Evolutionary conservation across 805 yeast genomes (phyloP).

Genomic region (Yamadazyma insecticola): DNA sequence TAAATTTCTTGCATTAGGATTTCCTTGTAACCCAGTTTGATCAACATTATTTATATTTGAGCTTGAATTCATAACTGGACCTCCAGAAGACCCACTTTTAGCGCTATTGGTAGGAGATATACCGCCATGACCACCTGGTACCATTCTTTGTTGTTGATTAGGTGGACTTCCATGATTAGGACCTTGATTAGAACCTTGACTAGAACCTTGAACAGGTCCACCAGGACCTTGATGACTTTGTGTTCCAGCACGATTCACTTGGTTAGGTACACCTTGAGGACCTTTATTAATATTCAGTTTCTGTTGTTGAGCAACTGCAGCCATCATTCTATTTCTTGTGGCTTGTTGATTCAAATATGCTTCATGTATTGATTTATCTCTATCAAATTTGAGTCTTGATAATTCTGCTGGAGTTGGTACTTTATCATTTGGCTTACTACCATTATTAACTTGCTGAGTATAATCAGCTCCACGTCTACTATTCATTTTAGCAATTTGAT

Average conservation of each 20-base stretch:
- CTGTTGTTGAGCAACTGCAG: constrained; percentile 37
- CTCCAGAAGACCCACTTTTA: too few relatives aligned
- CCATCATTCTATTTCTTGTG: constrained; percentile 37
- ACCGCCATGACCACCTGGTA: too few relatives aligned
- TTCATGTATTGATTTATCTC: constrained; percentile 82
- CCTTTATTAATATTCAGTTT: constrained; percentile 11
- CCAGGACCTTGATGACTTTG: background rate
- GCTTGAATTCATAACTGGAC: too few relatives aligned
- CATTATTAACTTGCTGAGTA: constrained; percentile 2
- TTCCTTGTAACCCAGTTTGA: too few relatives aligned
- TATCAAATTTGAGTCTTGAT: constrained; percentile 74
- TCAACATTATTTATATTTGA: too few relatives aligned
- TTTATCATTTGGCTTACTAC: constrained; percentile 38
- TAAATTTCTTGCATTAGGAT: too few relatives aligned
- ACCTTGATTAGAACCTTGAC: constrained; percentile 1
- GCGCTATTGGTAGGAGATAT: constrained; percentile 4
- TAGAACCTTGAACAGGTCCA: background rate
- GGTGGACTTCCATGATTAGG: too few relatives aligned
- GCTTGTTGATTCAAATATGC: constrained; percentile 51
- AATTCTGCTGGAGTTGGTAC: constrained; percentile 74
- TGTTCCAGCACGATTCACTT: too few relatives aligned
- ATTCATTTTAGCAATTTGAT: constrained; percentile 36
- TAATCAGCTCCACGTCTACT: constrained; percentile 16
- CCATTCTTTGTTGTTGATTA: background rate
- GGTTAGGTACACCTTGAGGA: too few relatives aligned